These are phyloP conservation scores for Durusdinium trenchii DNA, from an alignment of 73 alveolate genomes.

Conservation along the genomic window DNA sequence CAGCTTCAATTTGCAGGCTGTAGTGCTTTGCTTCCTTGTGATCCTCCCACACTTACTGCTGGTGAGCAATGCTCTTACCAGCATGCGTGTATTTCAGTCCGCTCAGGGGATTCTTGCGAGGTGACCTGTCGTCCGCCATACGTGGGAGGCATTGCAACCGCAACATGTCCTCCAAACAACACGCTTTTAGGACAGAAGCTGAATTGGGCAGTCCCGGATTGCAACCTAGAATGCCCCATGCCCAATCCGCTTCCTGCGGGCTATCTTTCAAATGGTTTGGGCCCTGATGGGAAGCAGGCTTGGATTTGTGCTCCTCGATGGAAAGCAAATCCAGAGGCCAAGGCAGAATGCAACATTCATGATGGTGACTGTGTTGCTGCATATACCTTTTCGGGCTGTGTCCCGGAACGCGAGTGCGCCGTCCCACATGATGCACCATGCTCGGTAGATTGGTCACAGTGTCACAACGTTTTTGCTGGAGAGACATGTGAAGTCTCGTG, in stretches of 20 bases:
- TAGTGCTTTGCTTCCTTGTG: constrained; percentile 62
- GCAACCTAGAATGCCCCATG: constrained; percentile 83
- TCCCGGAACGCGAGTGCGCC: constrained; percentile 50
- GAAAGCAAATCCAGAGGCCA: constrained; percentile 37
- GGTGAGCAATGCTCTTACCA: constrained; percentile 61
- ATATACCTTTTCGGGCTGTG: constrained; percentile 28
- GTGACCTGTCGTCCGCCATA: constrained; percentile 61
- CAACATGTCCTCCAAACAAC: constrained; percentile 58
- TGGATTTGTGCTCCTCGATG: constrained; percentile 10
- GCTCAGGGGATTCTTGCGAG: constrained; percentile 77
- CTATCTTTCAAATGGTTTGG: constrained; percentile 32
- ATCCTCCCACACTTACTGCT: constrained; percentile 10
- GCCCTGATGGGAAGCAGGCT: neutral
- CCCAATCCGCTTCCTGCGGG: constrained; percentile 54
- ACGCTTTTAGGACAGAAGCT: neutral
- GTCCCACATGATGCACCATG: constrained; percentile 56
- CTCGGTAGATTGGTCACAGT: constrained; percentile 68
- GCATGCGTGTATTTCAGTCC: constrained; percentile 75
- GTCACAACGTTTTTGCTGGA: constrained; percentile 66
- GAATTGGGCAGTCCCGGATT: constrained; percentile 40
- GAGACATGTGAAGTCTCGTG: constrained; percentile 43
- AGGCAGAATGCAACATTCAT: constrained; percentile 26
- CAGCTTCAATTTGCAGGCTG: constrained; percentile 44
- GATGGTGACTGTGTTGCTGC: constrained; percentile 81
- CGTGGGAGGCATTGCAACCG: constrained; percentile 66